Percentiles rank a stretch among this genome's conserved stretches.
Evolutionary conservation across 2,329 filamentous ascomycete species (phyloP).

Genomic region (Byssoonygena ceratinophila): DNA sequence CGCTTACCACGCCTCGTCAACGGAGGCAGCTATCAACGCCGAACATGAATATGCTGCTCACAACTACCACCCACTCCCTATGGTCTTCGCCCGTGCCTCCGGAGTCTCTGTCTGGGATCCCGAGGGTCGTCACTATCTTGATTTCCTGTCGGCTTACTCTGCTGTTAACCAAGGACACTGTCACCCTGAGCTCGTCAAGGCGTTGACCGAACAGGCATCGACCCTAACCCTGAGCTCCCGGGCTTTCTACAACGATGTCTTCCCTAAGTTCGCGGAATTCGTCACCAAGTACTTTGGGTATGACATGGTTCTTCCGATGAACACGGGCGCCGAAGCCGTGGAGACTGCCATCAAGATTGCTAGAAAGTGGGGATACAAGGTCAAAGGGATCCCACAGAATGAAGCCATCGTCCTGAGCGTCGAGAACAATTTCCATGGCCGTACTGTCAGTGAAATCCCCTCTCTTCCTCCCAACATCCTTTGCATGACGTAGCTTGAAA

Average conservation of each 20-base stretch:
- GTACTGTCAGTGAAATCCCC: constrained; percentile 57
- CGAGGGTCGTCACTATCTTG: constrained; percentile 87
- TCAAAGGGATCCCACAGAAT: constrained; percentile 75
- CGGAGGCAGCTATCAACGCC: constrained; percentile 63
- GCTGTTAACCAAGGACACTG: constrained; percentile 98
- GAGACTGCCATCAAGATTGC: constrained; percentile 95
- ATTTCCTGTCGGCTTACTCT: constrained; percentile 96
- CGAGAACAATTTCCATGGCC: constrained; percentile 88
- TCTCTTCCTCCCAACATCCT: not conserved
- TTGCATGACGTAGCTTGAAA: not conserved
- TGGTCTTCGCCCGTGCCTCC: constrained; percentile 78
- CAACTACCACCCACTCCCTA: constrained; percentile 95
- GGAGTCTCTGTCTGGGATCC: constrained; percentile 94
- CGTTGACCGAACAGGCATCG: constrained; percentile 76
- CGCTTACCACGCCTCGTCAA: constrained; percentile 63
- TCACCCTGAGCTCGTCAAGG: constrained; percentile 89
- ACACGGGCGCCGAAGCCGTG: constrained; percentile 90
- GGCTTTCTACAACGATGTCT: constrained; percentile 97
- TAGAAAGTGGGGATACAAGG: constrained; percentile 95
- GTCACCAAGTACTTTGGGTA: constrained; percentile 82
- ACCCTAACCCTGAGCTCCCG: constrained; percentile 84
- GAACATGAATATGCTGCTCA: constrained; percentile 85
- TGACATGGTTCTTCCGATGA: constrained; percentile 97
- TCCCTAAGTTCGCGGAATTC: constrained; percentile 89
- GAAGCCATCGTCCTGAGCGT: constrained; percentile 78